These are phyloP conservation scores for Anisogramma anomala DNA, from an alignment of 2,329 filamentous ascomycete genomes.

Conservation along the genomic window DNA sequence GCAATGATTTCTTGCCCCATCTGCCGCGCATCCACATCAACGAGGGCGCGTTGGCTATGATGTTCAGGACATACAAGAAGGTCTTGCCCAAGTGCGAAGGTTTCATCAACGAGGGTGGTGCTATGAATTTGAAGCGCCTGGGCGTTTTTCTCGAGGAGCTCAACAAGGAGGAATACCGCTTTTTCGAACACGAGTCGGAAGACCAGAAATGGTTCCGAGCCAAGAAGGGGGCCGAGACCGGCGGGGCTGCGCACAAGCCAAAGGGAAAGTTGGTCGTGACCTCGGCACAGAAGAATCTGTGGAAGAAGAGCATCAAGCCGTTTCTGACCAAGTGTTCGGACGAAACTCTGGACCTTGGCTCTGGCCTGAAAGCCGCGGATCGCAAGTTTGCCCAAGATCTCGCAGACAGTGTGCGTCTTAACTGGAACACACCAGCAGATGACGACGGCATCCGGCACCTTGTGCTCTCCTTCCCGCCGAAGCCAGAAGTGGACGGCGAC, in stretches of 20 bases:
- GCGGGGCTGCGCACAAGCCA: conserved; percentile 43
- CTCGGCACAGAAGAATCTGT: conserved; percentile 68
- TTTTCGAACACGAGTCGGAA: conserved; percentile 81
- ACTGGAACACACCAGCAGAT: conserved; percentile 47
- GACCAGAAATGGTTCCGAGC: conserved; percentile 88
- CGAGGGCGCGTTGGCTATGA: conserved; percentile 87
- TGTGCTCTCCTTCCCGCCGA: conserved; percentile 37
- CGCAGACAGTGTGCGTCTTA: conserved; percentile 49
- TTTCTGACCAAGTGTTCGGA: conserved; percentile 62
- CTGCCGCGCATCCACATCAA: conserved; percentile 95
- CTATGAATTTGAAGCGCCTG: conserved; percentile 77
- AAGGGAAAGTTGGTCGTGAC: conserved; percentile 63
- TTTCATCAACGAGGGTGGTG: conserved; percentile 91
- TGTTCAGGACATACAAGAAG: conserved; percentile 95
- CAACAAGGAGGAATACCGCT: conserved; percentile 77
- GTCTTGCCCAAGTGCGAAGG: conserved; percentile 78
- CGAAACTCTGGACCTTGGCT: conserved; percentile 60
- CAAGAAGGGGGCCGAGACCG: conserved; percentile 64
- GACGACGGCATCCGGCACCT: conserved; percentile 44
- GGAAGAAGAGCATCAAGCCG: conserved; percentile 66
- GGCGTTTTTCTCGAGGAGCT: conserved; percentile 70
- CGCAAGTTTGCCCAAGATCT: conserved; percentile 88
- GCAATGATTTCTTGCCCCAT: conserved; percentile 97
- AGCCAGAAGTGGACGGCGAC: conserved; percentile 34
- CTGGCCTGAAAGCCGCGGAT: conserved; percentile 66